Evolutionary conservation across 2,329 filamentous ascomycete species (phyloP).

Genomic region (Verticillium isaacii): DNA sequence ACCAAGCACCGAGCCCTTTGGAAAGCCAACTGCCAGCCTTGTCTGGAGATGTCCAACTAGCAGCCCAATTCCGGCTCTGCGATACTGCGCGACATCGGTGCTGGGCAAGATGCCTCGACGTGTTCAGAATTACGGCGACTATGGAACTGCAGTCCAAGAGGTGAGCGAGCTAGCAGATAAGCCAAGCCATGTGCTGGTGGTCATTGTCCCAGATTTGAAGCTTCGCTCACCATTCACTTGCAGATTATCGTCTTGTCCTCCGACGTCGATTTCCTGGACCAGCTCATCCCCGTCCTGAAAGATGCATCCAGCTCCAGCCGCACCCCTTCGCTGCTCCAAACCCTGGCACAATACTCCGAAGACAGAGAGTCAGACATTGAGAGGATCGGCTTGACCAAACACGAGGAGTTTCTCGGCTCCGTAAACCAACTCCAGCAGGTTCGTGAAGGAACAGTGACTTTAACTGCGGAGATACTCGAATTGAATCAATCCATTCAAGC

Average conservation of each 20-base stretch:
- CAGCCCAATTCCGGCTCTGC: not conserved
- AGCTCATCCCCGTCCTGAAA: slow-evolving; percentile 89
- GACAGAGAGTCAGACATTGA: slow-evolving; percentile 91
- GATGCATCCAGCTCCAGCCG: slow-evolving; percentile 77
- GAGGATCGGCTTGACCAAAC: slow-evolving; percentile 87
- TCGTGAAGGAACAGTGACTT: slow-evolving; percentile 79
- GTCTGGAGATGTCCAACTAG: not conserved
- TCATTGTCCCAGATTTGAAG: not conserved
- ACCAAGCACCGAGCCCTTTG: not conserved
- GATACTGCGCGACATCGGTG: not conserved
- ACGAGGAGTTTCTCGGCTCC: slow-evolving; percentile 92
- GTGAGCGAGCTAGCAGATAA: slow-evolving; percentile 19
- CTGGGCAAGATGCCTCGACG: slow-evolving; percentile 35
- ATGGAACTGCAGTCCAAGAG: slow-evolving; percentile 40
- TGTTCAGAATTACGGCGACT: slow-evolving; percentile 40
- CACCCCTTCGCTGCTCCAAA: slow-evolving; percentile 69
- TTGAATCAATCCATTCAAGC: slow-evolving; percentile 92
- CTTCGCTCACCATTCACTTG: not conserved
- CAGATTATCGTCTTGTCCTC: slow-evolving; percentile 91
- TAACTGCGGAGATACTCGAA: slow-evolving; percentile 87
- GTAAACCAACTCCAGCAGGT: slow-evolving; percentile 92
- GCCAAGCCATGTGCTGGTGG: not conserved
- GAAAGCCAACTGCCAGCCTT: not conserved
- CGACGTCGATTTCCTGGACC: slow-evolving; percentile 91
- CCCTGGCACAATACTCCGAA: slow-evolving; percentile 74